These are phyloP conservation scores for Penicillium lagena DNA, from an alignment of 495 filamentous ascomycete species.

Conservation along the genomic window DNA sequence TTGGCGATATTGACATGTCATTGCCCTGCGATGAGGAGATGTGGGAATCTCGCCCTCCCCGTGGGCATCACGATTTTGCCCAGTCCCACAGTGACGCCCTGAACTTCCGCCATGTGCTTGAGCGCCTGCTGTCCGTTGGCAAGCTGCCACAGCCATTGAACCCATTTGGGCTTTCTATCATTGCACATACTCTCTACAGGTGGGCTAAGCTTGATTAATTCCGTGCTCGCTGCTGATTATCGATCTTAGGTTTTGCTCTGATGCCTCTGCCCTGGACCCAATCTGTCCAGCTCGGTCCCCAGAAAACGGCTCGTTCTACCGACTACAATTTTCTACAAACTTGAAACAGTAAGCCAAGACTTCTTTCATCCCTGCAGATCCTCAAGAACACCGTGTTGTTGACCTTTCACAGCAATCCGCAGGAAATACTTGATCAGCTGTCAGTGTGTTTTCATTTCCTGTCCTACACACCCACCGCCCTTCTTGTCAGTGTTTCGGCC, in stretches of 20 bases:
- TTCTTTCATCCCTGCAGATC: not conserved
- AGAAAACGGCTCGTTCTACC: not conserved
- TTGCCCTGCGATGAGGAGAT: slow-evolving; percentile 1
- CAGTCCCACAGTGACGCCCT: not conserved
- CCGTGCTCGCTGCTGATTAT: not conserved
- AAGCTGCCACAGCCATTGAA: slow-evolving; percentile 2
- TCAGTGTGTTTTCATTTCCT: slow-evolving; percentile 1
- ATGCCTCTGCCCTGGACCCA: slow-evolving; percentile 1
- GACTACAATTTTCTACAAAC: not conserved
- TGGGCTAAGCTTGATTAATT: not conserved
- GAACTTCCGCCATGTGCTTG: slow-evolving; percentile 2
- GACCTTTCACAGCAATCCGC: slow-evolving; percentile 1
- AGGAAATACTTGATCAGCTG: slow-evolving; percentile 2
- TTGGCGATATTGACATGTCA: slow-evolving; percentile 1
- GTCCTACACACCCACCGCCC: slow-evolving; percentile 2
- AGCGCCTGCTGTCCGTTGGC: slow-evolving; percentile 1
- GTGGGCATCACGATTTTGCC: not conserved
- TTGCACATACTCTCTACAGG: slow-evolving; percentile 4
- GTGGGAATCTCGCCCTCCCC: not conserved
- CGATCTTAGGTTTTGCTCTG: not conserved
- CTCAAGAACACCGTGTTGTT: not conserved
- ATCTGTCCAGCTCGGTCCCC: not conserved
- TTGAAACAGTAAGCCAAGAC: slow-evolving; percentile 1
- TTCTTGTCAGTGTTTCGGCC: slow-evolving; percentile 4
- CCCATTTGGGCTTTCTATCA: slow-evolving; percentile 1